These are phyloP conservation scores for Zasmidium cellare DNA, from an alignment of 2,329 filamentous ascomycete genomes.

Conservation along the genomic window DNA sequence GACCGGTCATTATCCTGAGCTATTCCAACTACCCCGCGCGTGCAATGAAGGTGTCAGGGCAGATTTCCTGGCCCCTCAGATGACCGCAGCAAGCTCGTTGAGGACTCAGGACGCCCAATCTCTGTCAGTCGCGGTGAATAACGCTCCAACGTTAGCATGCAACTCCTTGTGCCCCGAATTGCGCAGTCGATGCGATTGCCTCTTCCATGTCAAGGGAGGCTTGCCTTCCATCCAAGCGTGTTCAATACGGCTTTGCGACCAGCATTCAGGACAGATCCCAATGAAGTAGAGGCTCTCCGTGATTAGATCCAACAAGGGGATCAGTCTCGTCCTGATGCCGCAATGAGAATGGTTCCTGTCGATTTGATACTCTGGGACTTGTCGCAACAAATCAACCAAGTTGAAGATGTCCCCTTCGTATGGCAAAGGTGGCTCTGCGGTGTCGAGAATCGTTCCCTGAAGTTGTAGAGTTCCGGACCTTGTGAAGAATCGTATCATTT, in stretches of 20 bases:
- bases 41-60: no score
- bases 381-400: constrained; percentile 61
- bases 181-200: constrained; percentile 22
- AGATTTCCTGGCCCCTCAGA: background rate
- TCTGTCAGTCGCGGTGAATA: constrained; percentile 35
- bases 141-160: constrained; percentile 29
- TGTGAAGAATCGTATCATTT: constrained; percentile 71
- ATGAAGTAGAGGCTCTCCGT: constrained; percentile 46
- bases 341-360: constrained; percentile 74
- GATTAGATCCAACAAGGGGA: constrained; percentile 67
- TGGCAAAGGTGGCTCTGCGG: constrained; percentile 46
- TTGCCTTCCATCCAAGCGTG: constrained; percentile 49
- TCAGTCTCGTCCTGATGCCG: constrained; percentile 64
- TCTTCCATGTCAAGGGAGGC: constrained; percentile 46
- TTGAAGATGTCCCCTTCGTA: constrained; percentile 63
- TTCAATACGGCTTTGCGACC: constrained; percentile 38
- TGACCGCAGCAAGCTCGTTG: background rate
- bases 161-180: constrained; percentile 24
- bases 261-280: constrained; percentile 49
- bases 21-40: no score
- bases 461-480: constrained; percentile 62
- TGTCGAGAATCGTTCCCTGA: constrained; percentile 42
- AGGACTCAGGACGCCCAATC: constrained; percentile 29
- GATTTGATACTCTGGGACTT: constrained; percentile 72
- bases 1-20: no score